Evolutionary conservation across 441 rosid species (phyloP).

Genomic region (Syzygium malaccense): DNA sequence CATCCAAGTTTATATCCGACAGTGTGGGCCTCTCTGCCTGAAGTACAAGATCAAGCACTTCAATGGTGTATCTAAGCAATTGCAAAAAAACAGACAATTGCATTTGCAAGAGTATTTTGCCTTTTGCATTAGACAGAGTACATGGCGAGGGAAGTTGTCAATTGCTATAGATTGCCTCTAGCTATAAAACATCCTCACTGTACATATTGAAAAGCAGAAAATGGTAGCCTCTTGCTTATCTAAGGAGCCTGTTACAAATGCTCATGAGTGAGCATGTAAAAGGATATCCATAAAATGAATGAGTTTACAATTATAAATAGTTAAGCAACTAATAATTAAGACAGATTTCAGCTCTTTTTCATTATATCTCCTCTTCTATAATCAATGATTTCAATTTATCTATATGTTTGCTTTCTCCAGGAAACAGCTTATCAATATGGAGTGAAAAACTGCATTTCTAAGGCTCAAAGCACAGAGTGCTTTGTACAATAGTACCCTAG

Average conservation of each 20-base stretch:
- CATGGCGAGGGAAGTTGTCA: background rate
- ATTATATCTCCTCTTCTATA: background rate
- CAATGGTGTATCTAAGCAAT: background rate
- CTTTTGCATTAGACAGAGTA: background rate
- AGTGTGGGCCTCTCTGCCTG: constrained; percentile 84
- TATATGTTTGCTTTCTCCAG: background rate
- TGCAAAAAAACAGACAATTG: background rate
- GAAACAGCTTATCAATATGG: background rate
- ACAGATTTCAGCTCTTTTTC: background rate
- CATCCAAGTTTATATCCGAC: constrained; percentile 74
- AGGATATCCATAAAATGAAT: background rate
- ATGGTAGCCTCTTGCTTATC: background rate
- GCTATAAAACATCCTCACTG: background rate
- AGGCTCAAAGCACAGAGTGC: background rate
- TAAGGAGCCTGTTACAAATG: background rate
- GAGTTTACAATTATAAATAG: background rate
- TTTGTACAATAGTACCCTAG: background rate
- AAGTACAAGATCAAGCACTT: constrained; percentile 8
- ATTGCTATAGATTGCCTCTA: background rate
- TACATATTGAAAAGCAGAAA: background rate
- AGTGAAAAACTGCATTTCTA: background rate
- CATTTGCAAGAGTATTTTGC: background rate
- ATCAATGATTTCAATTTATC: background rate
- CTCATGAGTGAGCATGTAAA: background rate
- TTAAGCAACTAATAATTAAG: background rate